Base-by-base conservation (phyloP, 805 yeast species). In the Nakazawaea molendinolei region DNA sequence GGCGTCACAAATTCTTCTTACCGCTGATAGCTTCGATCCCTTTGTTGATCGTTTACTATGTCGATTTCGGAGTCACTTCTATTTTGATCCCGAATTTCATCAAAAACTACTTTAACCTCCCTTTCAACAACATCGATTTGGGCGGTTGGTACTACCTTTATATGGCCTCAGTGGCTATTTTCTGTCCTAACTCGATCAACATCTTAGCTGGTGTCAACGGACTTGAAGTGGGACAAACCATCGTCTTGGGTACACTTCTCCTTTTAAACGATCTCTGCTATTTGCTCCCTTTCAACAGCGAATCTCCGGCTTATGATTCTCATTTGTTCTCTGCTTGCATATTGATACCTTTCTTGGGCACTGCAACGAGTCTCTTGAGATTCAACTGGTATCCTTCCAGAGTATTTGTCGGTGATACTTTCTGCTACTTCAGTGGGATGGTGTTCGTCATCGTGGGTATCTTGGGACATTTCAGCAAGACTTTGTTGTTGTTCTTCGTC, bases 351-450 rank as follows among this genome's bases (percentile, higher is more conserved):
- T 81, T 90, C 51, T 51, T 90, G 27, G 96, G 96, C 1, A 92
- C 86, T 7, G 75, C 95, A 0, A 43, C 79, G 1, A 95, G 84
- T 0, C 61, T 92, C 38, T 71, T 84, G 47, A 75, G 73, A 47
- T 80, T 68, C 64, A 92, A 92, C 55, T 83, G 89, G 81, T 92
- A 69, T 64, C 98, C 98, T 1, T 86, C 98, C 0, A 62, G 62
- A 39, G 97, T 86, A 1, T 92, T 92, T 61, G 99, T 92, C 6
- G 99, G 99, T 21, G 99, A 92, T 55, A 90, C 98, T 1, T 92
- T 83, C 65, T 92, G 99, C 61, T 92, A 92, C 60, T 89, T 92
- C 58, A 86, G 95, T 18, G 99, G 99, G 3, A 92, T 92, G 98
- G 95, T 92, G 1, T 87, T 92, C 58, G 98, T 97, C 0, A 92